Evolutionary conservation across 192 early-diverging fungal species (phyloP), one percentile per base, ranked within the genome.

Genomic region (Powellomyces hirtus): DNA sequence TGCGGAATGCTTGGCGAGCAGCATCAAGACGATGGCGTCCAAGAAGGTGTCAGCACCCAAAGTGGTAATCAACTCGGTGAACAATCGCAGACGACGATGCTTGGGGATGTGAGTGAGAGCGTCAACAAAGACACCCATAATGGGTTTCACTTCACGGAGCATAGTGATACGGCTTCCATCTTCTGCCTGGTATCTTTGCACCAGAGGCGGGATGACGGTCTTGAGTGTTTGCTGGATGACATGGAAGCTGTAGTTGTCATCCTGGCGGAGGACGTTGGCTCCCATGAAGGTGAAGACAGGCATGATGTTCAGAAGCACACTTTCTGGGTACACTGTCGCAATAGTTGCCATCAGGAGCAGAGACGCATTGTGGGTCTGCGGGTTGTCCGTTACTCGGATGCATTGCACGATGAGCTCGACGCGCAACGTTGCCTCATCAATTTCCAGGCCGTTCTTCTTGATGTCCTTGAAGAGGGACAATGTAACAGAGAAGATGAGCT

Each of bases 221-320:
- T 89, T 88, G 38, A 97, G 71, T 89, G 62, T 66, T 68, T 79
- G 88, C 60, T 92, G 89, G 64, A 98, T 97, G 4, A 97, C 93
- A 51, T 91, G 89, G 88, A 96, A 96, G 69, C 88, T 92, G 82
- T 94, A 98, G 70, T 91, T 89, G 74, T 98, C 95, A 76, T 98
- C 95, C 74, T 94, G 94, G n/a, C 90, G 87, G 63, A 98, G 66
- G 1, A 94, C 90, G 62, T 92, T 97, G 44, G 91, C 92, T 18
- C 95, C 95, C 95, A 98, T 95, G 71, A 97, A 97, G 13, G 94
- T 98, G 70, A 98, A 98, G 27, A 97, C 88, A 22, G 94, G 93
- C 90, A 98, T 97, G 53, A 94, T 90, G 76, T 94, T 92, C 63
- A 92, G 83, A 24, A 98, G 79, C 4, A 98, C 95, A 53, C 80